These are phyloP conservation scores for Pachyrhizus erosus DNA, from an alignment of 306 rosid genomes.

Conservation along the genomic window DNA sequence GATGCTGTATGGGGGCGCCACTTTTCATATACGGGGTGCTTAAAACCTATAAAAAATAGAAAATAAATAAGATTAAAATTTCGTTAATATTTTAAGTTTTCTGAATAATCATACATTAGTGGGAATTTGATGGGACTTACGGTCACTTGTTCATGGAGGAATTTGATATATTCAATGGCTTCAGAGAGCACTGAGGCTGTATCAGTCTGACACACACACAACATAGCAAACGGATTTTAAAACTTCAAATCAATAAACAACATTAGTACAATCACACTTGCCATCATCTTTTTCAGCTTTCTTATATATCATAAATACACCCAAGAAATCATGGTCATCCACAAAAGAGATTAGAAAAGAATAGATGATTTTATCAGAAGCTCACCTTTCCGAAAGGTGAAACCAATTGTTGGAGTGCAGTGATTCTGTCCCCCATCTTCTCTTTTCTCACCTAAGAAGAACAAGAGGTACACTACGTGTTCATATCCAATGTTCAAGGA, in stretches of 20 bases:
- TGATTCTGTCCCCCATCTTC: slow-evolving; percentile 99
- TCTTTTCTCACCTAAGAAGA: slow-evolving; percentile 85
- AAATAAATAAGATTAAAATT: not conserved
- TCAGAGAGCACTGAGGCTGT: slow-evolving; percentile 97
- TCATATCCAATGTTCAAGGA: slow-evolving; percentile 45
- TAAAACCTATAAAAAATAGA: slow-evolving; percentile 52
- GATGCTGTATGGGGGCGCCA: slow-evolving; percentile 83
- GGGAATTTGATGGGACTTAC: slow-evolving; percentile 63
- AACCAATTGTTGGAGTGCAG: slow-evolving; percentile 97
- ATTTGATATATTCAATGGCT: slow-evolving; percentile 90
- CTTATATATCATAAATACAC: slow-evolving; percentile 21
- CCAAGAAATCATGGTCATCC: slow-evolving; percentile 25
- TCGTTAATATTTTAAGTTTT: not conserved
- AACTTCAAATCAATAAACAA: slow-evolving; percentile 22
- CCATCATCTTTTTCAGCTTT: slow-evolving; percentile 7
- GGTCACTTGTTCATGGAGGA: slow-evolving; percentile 88
- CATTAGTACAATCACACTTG: slow-evolving; percentile 52
- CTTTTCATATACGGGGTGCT: slow-evolving; percentile 95
- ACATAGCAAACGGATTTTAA: slow-evolving; percentile 4
- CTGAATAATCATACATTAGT: not conserved
- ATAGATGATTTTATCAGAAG: slow-evolving; percentile 45
- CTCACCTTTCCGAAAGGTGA: slow-evolving; percentile 97
- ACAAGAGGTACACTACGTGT: slow-evolving; percentile 35
- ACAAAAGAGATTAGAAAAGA: slow-evolving; percentile 37
- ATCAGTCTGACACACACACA: slow-evolving; percentile 74